Percentiles rank a stretch among this genome's conserved stretches.
Evolutionary conservation across 768 basidiomycete genomes (phyloP).

Genomic region (Clathrus columnatus): DNA sequence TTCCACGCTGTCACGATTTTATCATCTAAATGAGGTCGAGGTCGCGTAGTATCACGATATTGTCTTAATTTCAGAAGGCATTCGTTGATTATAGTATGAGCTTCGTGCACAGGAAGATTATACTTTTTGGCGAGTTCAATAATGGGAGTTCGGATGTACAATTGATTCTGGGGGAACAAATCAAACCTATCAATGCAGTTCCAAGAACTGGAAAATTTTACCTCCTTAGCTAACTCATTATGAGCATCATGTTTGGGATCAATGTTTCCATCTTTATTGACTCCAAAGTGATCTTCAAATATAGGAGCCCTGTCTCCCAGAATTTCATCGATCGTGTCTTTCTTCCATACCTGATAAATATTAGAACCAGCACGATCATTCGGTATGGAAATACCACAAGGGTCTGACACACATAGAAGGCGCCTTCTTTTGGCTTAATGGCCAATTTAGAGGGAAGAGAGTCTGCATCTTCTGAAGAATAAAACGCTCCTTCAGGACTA

Average conservation of each 20-base stretch:
- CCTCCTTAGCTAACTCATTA: constrained; percentile 26
- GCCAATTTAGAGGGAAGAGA: constrained; percentile 23
- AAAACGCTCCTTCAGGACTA: constrained; percentile 28
- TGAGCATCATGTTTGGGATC: constrained; percentile 29
- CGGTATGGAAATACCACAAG: too few relatives aligned
- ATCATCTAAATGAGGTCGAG: constrained; percentile 33
- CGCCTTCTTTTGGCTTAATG: constrained; percentile 25
- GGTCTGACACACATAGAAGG: constrained; percentile 22
- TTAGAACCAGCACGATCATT: too few relatives aligned
- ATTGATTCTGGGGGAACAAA: not conserved
- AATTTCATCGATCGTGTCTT: constrained; percentile 24
- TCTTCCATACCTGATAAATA: constrained; percentile 30
- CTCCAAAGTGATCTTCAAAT: constrained; percentile 26
- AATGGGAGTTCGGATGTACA: constrained; percentile 4
- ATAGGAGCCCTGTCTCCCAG: constrained; percentile 22
- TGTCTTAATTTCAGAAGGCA: constrained; percentile 20
- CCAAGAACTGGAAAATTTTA: not conserved
- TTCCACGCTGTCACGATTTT: constrained; percentile 35
- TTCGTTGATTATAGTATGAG: constrained; percentile 15
- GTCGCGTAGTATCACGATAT: constrained; percentile 26
- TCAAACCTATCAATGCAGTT: not conserved
- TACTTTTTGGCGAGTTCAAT: not conserved
- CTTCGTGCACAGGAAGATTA: constrained; percentile 14
- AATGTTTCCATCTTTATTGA: constrained; percentile 28
- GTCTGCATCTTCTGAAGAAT: constrained; percentile 34